Evolutionary conservation across 2,329 filamentous ascomycete genomes (phyloP).

Genomic region (Botryotinia globosa): DNA sequence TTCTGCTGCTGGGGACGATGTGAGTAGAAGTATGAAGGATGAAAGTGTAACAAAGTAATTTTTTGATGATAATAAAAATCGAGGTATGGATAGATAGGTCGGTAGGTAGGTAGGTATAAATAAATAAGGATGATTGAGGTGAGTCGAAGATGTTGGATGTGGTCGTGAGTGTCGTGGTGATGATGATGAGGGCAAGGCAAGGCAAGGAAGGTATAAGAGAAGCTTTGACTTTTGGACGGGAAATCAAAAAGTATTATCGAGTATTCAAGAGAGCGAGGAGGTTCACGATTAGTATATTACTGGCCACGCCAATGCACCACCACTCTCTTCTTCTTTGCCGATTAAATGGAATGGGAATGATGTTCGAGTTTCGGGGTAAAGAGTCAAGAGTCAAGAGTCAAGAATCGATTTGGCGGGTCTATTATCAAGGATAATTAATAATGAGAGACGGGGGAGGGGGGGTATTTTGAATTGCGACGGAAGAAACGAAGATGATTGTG

Average conservation of each 20-base stretch:
- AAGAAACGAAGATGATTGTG: not conserved
- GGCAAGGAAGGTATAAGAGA: not conserved
- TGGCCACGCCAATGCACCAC: not conserved
- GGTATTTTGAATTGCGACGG: not conserved
- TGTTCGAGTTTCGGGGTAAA: slow-evolving; percentile 1
- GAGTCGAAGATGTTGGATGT: not conserved
- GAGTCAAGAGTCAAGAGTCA: slow-evolving; percentile 8
- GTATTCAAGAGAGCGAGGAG: not conserved
- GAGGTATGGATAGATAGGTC: no score
- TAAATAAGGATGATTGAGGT: not conserved
- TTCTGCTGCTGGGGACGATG: not conserved
- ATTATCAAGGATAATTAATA: not conserved
- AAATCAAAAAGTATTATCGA: not conserved
- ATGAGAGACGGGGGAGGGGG: not conserved
- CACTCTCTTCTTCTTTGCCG: not conserved
- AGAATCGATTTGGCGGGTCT: slow-evolving; percentile 6
- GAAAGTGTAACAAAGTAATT: not conserved
- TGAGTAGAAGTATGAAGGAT: not conserved
- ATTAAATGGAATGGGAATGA: not conserved
- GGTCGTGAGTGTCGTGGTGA: not conserved
- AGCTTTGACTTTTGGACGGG: not conserved
- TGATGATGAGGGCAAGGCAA: not conserved
- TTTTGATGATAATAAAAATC: not conserved
- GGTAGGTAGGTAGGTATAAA: no score
- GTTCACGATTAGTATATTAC: slow-evolving; percentile 12